Evolutionary conservation across 1,139 yeast genomes (phyloP).

Genomic region (Suhomyces anneliseae): DNA sequence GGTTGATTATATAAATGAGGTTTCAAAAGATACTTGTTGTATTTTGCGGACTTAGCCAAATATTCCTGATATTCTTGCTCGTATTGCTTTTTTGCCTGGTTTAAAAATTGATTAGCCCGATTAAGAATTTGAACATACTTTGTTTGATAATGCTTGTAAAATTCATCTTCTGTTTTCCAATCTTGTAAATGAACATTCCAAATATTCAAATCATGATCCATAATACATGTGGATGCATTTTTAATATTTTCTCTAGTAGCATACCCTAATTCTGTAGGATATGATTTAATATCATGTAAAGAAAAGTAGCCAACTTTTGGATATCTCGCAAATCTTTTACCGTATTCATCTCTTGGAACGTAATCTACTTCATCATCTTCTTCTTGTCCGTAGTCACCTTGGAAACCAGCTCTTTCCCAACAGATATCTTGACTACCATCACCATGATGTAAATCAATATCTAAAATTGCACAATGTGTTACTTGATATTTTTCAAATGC

Average conservation of each 20-base stretch:
- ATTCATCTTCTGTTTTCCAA: slow-evolving; percentile 64
- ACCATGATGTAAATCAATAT: slow-evolving; percentile 89
- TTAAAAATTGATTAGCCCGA: slow-evolving; percentile 69
- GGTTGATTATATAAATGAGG: slow-evolving; percentile 31
- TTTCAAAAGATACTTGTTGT: slow-evolving; percentile 29
- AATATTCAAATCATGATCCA: slow-evolving; percentile 77
- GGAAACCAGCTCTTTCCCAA: slow-evolving; percentile 73
- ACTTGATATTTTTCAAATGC: slow-evolving; percentile 65
- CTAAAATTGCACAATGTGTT: slow-evolving; percentile 80
- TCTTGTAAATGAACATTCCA: slow-evolving; percentile 85
- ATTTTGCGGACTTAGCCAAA: slow-evolving; percentile 26
- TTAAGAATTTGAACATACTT: slow-evolving; percentile 63
- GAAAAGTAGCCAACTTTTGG: slow-evolving; percentile 84
- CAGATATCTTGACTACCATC: slow-evolving; percentile 89
- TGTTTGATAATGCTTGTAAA: slow-evolving; percentile 60
- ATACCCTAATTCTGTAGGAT: slow-evolving; percentile 79
- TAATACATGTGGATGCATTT: slow-evolving; percentile 76
- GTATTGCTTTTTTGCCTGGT: slow-evolving; percentile 47
- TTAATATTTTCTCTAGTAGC: slow-evolving; percentile 71
- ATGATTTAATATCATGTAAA: slow-evolving; percentile 81
- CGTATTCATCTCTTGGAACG: slow-evolving; percentile 50
- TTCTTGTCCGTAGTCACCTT: slow-evolving; percentile 50
- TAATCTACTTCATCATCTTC: slow-evolving; percentile 41
- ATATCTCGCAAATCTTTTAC: slow-evolving; percentile 51
- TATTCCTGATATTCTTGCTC: slow-evolving; percentile 39